These are phyloP conservation scores for Talaromyces sp. DNA, from an alignment of 2,329 filamentous ascomycete species.

Conservation along the genomic window DNA sequence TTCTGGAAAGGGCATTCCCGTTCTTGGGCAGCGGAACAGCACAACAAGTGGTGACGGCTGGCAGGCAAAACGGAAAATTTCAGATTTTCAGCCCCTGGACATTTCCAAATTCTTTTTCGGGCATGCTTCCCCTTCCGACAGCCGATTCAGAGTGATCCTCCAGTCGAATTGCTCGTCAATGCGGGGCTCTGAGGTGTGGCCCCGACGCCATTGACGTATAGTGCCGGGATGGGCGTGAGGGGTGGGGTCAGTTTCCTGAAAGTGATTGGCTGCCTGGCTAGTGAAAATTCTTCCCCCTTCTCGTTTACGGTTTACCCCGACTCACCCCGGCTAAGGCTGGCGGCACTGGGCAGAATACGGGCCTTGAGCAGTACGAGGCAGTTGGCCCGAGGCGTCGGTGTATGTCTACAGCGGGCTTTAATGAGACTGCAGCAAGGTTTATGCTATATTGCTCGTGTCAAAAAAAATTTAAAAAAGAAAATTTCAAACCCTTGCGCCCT, in stretches of 20 bases:
- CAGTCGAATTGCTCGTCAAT: not conserved
- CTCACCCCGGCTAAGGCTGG: not conserved
- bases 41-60: not conserved
- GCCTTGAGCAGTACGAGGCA: not conserved
- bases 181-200: not conserved
- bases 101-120: not conserved
- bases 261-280: not conserved
- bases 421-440: not conserved
- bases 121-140: not conserved
- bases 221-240: not conserved
- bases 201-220: not conserved
- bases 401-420: not conserved
- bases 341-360: not conserved
- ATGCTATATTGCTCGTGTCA: not conserved
- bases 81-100: not conserved
- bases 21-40: not conserved
- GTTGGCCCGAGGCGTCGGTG: not conserved
- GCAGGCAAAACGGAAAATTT: not conserved
- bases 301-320: not conserved
- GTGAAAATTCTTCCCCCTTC: not conserved
- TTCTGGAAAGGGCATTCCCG: not conserved
- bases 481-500: not conserved
- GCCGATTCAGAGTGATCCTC: not conserved
- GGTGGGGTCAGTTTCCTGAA: not conserved
- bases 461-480: not conserved